These are phyloP conservation scores for Yamadazyma sp. DNA, from an alignment of 1,139 yeast species.

Conservation along the genomic window DNA sequence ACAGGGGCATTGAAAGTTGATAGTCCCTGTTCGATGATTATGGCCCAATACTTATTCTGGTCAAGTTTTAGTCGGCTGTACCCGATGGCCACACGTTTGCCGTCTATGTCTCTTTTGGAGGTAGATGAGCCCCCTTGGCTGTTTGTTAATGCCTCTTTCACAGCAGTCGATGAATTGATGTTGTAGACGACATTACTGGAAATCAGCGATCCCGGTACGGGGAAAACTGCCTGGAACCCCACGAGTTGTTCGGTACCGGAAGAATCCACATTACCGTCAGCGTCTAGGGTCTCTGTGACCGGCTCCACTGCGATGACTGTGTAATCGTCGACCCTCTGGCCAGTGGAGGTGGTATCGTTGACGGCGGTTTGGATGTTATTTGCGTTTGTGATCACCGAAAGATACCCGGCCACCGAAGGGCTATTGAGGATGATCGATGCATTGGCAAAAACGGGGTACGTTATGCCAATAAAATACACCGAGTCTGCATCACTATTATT, in stretches of 20 bases:
- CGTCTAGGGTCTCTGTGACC: conserved; percentile 20
- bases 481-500: conserved; percentile 34
- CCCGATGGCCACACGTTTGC: conserved; percentile 64
- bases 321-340: conserved; percentile 26
- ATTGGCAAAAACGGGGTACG: conserved; percentile 72
- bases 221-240: conserved; percentile 40
- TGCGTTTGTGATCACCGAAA: conserved; percentile 67
- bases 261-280: conserved; percentile 8
- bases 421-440: conserved; percentile 63
- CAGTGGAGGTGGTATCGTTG: conserved; percentile 40
- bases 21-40: conserved; percentile 67
- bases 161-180: conserved; percentile 35
- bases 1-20: conserved; percentile 64
- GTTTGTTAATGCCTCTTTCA: conserved; percentile 34
- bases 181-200: conserved; percentile 27
- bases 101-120: conserved; percentile 41
- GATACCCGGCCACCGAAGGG: conserved; percentile 67
- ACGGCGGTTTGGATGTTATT: conserved; percentile 50
- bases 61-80: conserved; percentile 55
- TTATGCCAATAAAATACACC: conserved; percentile 52
- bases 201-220: conserved; percentile 19
- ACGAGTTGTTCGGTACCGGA: conserved; percentile 17
- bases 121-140: conserved; percentile 53
- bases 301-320: conserved; percentile 35
- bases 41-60: conserved; percentile 66